Evolutionary conservation across 2,329 filamentous ascomycete species (phyloP).

Genomic region (Alternaria triticimaculans): DNA sequence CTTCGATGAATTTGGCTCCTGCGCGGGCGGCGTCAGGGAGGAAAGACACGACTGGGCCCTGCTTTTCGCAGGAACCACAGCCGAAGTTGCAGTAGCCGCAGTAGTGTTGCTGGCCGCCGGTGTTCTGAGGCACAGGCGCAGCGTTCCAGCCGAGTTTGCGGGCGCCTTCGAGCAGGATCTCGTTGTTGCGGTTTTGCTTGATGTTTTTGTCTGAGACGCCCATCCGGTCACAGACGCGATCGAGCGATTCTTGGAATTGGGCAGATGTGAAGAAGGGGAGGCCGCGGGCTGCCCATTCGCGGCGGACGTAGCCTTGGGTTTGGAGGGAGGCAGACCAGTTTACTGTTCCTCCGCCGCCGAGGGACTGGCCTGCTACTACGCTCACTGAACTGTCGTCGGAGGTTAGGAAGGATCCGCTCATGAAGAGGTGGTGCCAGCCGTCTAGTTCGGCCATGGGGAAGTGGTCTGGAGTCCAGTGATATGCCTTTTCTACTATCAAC

Average conservation of each 20-base stretch:
- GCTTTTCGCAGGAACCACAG: conserved; percentile 73
- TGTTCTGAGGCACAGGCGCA: conserved; percentile 78
- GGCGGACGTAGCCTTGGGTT: conserved; percentile 76
- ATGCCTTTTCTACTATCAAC: conserved; percentile 81
- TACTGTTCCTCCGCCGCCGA: conserved; percentile 85
- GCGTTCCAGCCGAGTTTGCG: conserved; percentile 75
- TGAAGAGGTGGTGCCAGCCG: conserved; percentile 70
- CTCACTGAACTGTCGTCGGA: conserved; percentile 60
- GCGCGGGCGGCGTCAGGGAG: conserved; percentile 79
- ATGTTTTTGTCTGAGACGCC: conserved; percentile 72
- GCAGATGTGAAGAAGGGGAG: conserved; percentile 75
- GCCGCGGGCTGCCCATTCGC: conserved; percentile 77
- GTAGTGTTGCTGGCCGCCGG: conserved; percentile 73
- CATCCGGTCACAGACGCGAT: conserved; percentile 80
- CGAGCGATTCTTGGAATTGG: conserved; percentile 78
- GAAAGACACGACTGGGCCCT: conserved; percentile 77
- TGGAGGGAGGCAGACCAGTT: conserved; percentile 79
- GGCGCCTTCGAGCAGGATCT: conserved; percentile 75
- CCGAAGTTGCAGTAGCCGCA: conserved; percentile 70
- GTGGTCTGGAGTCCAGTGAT: conserved; percentile 74
- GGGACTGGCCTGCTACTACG: conserved; percentile 73
- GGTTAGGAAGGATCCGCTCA: conserved; percentile 67
- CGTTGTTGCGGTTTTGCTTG: conserved; percentile 76
- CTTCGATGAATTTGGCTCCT: conserved; percentile 84
- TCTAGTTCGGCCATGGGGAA: conserved; percentile 75